These are phyloP conservation scores for Globisporangium solare DNA, from an alignment of 352 stramenopile species.

Conservation along the genomic window DNA sequence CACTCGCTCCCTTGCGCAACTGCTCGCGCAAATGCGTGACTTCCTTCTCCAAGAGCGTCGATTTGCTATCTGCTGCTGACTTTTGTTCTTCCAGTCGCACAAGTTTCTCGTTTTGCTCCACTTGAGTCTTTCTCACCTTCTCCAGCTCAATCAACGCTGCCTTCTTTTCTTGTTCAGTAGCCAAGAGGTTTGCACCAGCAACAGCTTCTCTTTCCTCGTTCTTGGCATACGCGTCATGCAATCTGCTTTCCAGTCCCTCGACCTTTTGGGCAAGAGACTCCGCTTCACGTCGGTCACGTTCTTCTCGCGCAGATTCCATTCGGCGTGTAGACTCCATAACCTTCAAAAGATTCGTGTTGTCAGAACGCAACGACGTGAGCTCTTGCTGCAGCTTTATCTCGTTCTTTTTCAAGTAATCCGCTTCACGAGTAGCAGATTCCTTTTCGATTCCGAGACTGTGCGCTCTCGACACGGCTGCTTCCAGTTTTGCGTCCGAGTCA, in stretches of 20 bases:
- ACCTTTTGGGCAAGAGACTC: conserved; percentile 47
- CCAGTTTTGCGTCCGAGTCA: conserved; percentile 54
- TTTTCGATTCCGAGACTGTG: conserved; percentile 48
- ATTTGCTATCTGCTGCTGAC: conserved; percentile 33
- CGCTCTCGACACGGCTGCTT: conserved; percentile 31
- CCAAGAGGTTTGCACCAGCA: conserved; percentile 33
- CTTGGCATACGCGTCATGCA: conserved; percentile 63
- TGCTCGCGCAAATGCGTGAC: conserved; percentile 45
- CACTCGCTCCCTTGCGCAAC: conserved; percentile 58
- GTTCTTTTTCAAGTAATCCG: conserved; percentile 50
- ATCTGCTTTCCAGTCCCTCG: conserved; percentile 36
- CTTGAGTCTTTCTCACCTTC: conserved; percentile 32
- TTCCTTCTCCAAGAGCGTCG: conserved; percentile 52
- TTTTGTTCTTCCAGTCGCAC: conserved; percentile 55
- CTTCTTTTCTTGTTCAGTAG: conserved; percentile 59
- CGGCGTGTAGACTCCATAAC: conserved; percentile 72
- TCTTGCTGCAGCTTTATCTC: conserved; percentile 61
- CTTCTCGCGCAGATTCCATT: conserved; percentile 58
- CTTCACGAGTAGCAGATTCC: conserved; percentile 37
- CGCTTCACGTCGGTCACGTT: conserved; percentile 46
- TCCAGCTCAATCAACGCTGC: conserved; percentile 30
- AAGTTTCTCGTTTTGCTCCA: conserved; percentile 35
- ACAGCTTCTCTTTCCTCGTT: conserved; percentile 53
- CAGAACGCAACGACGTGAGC: conserved; percentile 46
- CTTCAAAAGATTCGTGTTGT: conserved; percentile 79